phyloP scores from a whole-genome alignment of 208 protist species.

The Trypanosoma vivax region DNA sequence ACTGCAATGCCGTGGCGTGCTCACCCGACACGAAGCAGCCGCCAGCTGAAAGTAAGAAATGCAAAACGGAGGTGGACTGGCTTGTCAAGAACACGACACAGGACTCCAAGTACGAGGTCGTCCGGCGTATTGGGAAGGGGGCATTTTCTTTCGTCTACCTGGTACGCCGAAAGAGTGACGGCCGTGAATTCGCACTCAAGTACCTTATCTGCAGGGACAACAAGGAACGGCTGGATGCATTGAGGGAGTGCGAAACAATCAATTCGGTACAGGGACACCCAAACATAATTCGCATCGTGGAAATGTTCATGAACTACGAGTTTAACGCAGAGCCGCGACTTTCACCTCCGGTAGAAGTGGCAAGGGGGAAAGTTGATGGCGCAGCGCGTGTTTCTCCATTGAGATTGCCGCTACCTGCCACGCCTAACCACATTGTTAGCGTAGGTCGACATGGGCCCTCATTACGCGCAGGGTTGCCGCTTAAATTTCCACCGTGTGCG shows the following conservation, averaged over 20 bases:
- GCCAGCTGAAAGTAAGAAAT: background rate
- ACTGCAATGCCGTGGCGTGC: background rate
- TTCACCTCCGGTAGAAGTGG: background rate
- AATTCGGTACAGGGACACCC: slow-evolving; percentile 51
- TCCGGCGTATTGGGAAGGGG: slow-evolving; percentile 34
- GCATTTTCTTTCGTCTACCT: slow-evolving; percentile 44
- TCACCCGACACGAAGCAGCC: too few species aligned
- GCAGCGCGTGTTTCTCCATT: background rate
- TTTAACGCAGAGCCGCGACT: slow-evolving; percentile 3
- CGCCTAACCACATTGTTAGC: too few species aligned
- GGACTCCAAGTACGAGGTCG: slow-evolving; percentile 31
- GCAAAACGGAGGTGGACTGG: slow-evolving; percentile 29
- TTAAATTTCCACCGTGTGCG: too few species aligned
- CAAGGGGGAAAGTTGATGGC: background rate
- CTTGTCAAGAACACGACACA: slow-evolving; percentile 37
- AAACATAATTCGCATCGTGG: slow-evolving; percentile 53
- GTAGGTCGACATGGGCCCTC: too few species aligned
- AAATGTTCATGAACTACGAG: slow-evolving; percentile 75
- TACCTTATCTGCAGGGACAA: slow-evolving; percentile 49
- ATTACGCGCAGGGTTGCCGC: too few species aligned
- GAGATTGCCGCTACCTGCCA: too few species aligned
- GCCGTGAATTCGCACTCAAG: slow-evolving; percentile 31
- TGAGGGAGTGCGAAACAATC: slow-evolving; percentile 51
- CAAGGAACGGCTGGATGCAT: slow-evolving; percentile 39
- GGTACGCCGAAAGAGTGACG: slow-evolving; percentile 18